These are phyloP conservation scores for Takakia lepidozioides DNA, from an alignment of 225 moss, liverwort and hornwort species.

Conservation along the genomic window DNA sequence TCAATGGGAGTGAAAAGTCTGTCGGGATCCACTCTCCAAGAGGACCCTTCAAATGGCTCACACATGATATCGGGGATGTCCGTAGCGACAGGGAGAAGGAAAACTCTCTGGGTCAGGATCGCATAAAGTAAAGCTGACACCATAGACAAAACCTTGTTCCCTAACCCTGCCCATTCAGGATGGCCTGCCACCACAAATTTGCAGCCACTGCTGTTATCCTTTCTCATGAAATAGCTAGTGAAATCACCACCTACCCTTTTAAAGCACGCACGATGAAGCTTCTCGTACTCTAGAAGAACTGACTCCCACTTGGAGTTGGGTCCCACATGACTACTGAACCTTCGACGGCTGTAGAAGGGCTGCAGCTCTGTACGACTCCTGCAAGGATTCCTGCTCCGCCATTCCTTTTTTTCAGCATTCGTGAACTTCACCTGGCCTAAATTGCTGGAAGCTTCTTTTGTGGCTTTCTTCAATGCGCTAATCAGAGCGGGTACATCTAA, in stretches of 20 bases:
- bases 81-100: constrained; percentile 16
- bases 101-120: constrained; percentile 27
- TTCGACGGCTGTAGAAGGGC: constrained; percentile 11
- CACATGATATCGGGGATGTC: constrained; percentile 12
- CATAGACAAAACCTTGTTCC: constrained; percentile 23
- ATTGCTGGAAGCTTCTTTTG: no score
- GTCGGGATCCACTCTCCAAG: constrained; percentile 19
- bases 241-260: constrained; percentile 13
- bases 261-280: constrained; percentile 24
- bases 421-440: no score
- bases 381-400: constrained; percentile 18
- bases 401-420: constrained; percentile 12
- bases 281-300: constrained; percentile 15
- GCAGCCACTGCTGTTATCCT: constrained; percentile 13
- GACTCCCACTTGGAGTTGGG: constrained; percentile 11
- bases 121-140: constrained; percentile 24
- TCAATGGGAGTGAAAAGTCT: constrained; percentile 13
- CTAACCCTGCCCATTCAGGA: constrained; percentile 11
- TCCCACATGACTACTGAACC: constrained; percentile 10
- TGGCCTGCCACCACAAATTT: constrained; percentile 27
- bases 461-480: no score
- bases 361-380: constrained; percentile 17
- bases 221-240: constrained; percentile 11
- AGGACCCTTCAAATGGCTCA: constrained; percentile 31
- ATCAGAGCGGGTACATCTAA: no score